Evolutionary conservation across 345 rosid genomes (phyloP).

Genomic region (Euphorbia lathyris): DNA sequence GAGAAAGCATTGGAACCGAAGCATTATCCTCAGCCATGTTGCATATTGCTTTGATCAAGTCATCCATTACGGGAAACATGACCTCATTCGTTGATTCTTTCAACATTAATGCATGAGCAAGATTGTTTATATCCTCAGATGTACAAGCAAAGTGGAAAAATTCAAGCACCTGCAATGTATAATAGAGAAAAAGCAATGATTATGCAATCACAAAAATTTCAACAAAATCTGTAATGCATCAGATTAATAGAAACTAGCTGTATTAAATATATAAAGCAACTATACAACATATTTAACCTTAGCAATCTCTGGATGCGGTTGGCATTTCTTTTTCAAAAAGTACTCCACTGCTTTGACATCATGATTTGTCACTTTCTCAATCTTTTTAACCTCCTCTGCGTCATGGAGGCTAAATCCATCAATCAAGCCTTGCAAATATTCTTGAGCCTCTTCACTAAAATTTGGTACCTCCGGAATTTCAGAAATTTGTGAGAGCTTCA

Average conservation of each 20-base stretch:
- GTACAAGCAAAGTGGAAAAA: constrained; percentile 97
- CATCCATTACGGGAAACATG: constrained; percentile 70
- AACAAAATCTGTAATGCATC: background rate
- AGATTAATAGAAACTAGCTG: background rate
- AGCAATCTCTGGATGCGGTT: constrained; percentile 72
- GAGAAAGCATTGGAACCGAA: constrained; percentile 79
- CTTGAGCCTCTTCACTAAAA: constrained; percentile 62
- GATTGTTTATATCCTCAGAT: constrained; percentile 94
- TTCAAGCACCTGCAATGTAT: constrained; percentile 67
- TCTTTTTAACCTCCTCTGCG: constrained; percentile 71
- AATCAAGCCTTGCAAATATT: constrained; percentile 58
- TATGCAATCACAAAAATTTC: background rate
- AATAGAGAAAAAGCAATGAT: background rate
- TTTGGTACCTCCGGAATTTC: constrained; percentile 77
- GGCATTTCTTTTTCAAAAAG: constrained; percentile 83
- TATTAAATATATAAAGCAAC: background rate
- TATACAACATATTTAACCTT: constrained; percentile 39
- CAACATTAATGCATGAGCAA: constrained; percentile 89
- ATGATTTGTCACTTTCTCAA: constrained; percentile 84
- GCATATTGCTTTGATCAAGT: constrained; percentile 54
- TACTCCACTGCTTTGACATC: constrained; percentile 97
- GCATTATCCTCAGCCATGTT: constrained; percentile 68
- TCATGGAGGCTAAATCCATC: constrained; percentile 67
- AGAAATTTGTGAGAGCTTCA: constrained; percentile 78
- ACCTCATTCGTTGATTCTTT: constrained; percentile 59